Evolutionary conservation across 1,139 yeast species (phyloP).

Genomic region (Kodamaea derodonti): DNA sequence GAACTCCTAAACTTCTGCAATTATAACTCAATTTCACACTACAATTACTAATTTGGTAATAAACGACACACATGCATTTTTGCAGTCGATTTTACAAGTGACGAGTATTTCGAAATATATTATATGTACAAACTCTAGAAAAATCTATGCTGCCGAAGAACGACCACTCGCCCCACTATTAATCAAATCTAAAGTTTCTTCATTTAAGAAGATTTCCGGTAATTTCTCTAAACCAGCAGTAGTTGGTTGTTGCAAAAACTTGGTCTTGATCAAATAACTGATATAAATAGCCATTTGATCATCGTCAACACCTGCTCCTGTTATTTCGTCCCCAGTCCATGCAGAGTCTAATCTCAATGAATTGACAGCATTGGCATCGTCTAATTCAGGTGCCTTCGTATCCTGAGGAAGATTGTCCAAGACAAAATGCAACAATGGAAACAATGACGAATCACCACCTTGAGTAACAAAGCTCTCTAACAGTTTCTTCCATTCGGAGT

Average conservation of each 20-base stretch:
- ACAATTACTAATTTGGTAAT: too few relatives aligned
- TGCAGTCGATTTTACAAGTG: too few relatives aligned
- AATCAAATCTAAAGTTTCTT: constrained; percentile 61
- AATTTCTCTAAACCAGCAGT: constrained; percentile 38
- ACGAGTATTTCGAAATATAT: too few relatives aligned
- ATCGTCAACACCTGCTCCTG: constrained; percentile 71
- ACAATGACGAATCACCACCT: constrained; percentile 72
- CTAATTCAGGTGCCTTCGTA: constrained; percentile 93
- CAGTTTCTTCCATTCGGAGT: constrained; percentile 72
- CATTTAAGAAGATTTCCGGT: constrained; percentile 55
- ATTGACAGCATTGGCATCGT: constrained; percentile 70
- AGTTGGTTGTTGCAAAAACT: constrained; percentile 67
- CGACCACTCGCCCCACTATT: constrained; percentile 90
- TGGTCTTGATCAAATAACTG: constrained; percentile 72
- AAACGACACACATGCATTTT: too few relatives aligned
- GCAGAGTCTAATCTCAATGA: constrained; percentile 58
- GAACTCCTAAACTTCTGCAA: too few relatives aligned
- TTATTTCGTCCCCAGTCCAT: constrained; percentile 63
- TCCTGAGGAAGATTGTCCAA: constrained; percentile 86
- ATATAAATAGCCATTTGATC: constrained; percentile 72
- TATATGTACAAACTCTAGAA: too few relatives aligned
- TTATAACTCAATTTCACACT: too few relatives aligned
- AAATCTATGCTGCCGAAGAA: constrained; percentile 52
- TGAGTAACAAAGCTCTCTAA: constrained; percentile 76
- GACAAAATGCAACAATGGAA: constrained; percentile 91